Base-by-base conservation (phyloP, 2,329 filamentous ascomycete genomes). In the Grosmannia clavigera region DNA sequence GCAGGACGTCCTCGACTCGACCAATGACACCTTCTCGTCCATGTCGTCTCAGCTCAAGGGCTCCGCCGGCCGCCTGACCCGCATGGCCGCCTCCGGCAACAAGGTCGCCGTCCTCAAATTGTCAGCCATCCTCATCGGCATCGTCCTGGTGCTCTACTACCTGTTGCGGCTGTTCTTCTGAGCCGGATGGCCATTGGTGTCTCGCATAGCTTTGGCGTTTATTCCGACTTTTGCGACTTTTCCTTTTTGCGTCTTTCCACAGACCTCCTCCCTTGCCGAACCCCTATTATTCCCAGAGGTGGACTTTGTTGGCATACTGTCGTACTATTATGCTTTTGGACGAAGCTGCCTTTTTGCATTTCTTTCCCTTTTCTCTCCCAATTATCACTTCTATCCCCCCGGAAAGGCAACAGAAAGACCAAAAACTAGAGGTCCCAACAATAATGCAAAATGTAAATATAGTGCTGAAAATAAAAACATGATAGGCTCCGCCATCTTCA, bases 51-150 rank as follows among this genome's bases (percentile, higher is more conserved):
- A 86, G 64, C 77, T 99, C 62, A 92, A 90, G 71, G 90, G 91
- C 52, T 95, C 88, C 65, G 91, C 91, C 14, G 79, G 81, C 56
- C 83, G 94, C 14, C 75, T 99, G 55, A 90, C 87, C 27, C 85
- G 91, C 63, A 97, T 97, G 91, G 94, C 94, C 54, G 86, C 86
- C 58, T 84, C 86, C 59, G 94, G 94, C 57, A 95, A 96, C 74
- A 92, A 90, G 68, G 82, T 96, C 50, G 92, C 94, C 19, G 86
- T 97, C 48, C 73, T 99, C 63, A 96, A 96, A 73, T 78, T 99
- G 56, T 85, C 91, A 0, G 92, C 83, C 29, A 95, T 96, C 48
- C 79, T 95, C 29, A 80, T 92, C 52, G 90, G 75, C 7, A 73
- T 76, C 10, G 85, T 95, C 55, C 67, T 97, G 58, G 72, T 91